Conservation (phyloP, 2,329 filamentous ascomycete species). For the Akanthomyces muscarius region DNA sequence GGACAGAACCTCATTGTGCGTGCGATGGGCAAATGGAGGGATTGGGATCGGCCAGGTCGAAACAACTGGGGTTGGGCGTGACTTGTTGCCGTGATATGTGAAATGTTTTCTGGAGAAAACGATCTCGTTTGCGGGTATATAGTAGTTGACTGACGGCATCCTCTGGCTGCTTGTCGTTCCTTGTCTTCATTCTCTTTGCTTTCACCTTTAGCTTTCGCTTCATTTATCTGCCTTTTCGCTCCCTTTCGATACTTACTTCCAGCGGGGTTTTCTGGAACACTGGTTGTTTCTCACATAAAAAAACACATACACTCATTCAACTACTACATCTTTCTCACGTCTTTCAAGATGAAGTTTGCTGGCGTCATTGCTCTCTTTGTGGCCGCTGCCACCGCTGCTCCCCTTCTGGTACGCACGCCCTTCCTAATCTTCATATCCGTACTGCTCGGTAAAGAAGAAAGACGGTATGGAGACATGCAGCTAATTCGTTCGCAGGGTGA, state of each 20-base stretch:
- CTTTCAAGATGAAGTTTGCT: constrained; percentile 12
- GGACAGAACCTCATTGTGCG: too few relatives aligned
- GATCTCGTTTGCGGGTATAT: too few relatives aligned
- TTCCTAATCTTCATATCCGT: background rate
- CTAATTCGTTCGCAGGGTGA: background rate
- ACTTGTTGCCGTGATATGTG: too few relatives aligned
- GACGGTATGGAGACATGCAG: background rate
- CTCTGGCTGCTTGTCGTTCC: too few relatives aligned
- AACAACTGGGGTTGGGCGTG: too few relatives aligned
- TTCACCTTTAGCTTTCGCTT: background rate
- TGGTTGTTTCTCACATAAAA: background rate
- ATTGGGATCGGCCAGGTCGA: too few relatives aligned
- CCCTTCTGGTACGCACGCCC: background rate
- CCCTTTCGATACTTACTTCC: background rate
- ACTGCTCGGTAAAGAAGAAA: background rate
- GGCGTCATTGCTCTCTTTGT: constrained; percentile 1
- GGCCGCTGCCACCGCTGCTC: constrained; percentile 8
- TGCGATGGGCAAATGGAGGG: too few relatives aligned
- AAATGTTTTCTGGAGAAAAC: too few relatives aligned
- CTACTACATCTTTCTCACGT: background rate
- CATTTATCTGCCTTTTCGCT: background rate
- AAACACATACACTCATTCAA: background rate
- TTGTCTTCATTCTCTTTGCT: too few relatives aligned
- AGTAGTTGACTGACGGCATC: too few relatives aligned
- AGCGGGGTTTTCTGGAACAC: background rate